These are phyloP conservation scores for Pyropia haitanensis DNA, from an alignment of 23 red algal species.

Conservation along the genomic window DNA sequence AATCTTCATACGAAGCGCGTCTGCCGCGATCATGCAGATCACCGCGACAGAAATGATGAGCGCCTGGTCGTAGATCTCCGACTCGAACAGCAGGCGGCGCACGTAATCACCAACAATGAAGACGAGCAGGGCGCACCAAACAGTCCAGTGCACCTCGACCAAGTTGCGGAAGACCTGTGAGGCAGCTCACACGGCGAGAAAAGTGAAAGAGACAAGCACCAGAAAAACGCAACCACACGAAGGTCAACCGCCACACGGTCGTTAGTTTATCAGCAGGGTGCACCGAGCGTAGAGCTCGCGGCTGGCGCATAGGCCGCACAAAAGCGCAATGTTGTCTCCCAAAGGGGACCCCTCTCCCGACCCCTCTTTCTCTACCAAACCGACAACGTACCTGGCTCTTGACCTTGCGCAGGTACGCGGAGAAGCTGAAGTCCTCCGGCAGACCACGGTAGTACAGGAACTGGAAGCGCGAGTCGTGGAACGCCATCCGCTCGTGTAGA, in stretches of 20 bases:
- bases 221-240: no score
- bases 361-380: no score
- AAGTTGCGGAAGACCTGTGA: constrained; percentile 1
- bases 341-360: no score
- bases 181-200: no score
- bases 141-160: constrained; percentile 65
- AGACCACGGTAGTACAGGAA: constrained; percentile 70
- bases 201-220: no score
- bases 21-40: constrained; percentile 2
- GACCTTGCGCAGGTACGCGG: constrained; percentile 56
- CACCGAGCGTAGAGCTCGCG: no score
- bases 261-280: no score
- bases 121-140: constrained; percentile 38
- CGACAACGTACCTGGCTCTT: constrained; percentile 9
- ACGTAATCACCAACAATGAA: constrained; percentile 29
- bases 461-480: constrained; percentile 79
- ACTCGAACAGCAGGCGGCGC: constrained; percentile 14
- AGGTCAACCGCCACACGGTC: no score
- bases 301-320: no score
- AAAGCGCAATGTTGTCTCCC: no score
- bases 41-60: constrained; percentile 31
- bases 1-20: constrained; percentile 40
- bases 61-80: constrained; percentile 2
- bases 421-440: constrained; percentile 64
- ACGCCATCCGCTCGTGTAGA: constrained; percentile 70